Base-by-base conservation (phyloP, 495 filamentous ascomycete genomes). In the Poronia punctata region DNA sequence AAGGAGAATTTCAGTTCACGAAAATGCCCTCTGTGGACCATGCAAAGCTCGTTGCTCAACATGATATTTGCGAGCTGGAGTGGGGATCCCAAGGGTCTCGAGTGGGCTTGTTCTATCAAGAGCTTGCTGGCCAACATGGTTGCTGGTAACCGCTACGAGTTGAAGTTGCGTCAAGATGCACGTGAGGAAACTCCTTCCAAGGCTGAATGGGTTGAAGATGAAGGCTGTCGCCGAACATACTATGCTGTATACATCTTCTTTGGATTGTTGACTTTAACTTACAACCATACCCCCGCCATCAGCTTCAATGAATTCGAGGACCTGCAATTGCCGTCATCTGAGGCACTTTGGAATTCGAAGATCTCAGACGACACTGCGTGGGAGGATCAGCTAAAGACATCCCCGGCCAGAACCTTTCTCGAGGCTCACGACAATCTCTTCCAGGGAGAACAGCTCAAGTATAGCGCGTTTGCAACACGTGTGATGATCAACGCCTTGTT, bases 11-110 rank as follows among this genome's bases (percentile, higher is more conserved):
- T 96, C 64, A 93, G 88, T 72, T 97, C 92, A n/a, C 78, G 88
- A 38, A 97, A 95, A 60, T 98, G 92, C 56, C 92, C 92, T 5
- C 66, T 98, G 20, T 97, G 90, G 88, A 86, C 88, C 25, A 97
- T 97, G 84, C 92, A 97, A 59, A 85, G 85, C 59, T 88, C 87
- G 10, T 70, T 98, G 35, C 70, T 98, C 32, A 98, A 98, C 71
- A 97, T 96, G 92, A 84, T 94, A 50, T 97, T 98, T 61, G 92
- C 94, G 25, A 96, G 90, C 72, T 98, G 92, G 92, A 97, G 93
- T 58, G 92, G 92, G 46, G 92, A 97, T 59, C 78, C 92, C 10
- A 97, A 97, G 65, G 93, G 93, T 16, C 74, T 98, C 5, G 92
- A 98, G 62, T 98, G 90, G 90, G 89, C 92, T 16, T 95, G 89